Conservation (phyloP, 345 rosid species). For the Gossypium thurberi region DNA sequence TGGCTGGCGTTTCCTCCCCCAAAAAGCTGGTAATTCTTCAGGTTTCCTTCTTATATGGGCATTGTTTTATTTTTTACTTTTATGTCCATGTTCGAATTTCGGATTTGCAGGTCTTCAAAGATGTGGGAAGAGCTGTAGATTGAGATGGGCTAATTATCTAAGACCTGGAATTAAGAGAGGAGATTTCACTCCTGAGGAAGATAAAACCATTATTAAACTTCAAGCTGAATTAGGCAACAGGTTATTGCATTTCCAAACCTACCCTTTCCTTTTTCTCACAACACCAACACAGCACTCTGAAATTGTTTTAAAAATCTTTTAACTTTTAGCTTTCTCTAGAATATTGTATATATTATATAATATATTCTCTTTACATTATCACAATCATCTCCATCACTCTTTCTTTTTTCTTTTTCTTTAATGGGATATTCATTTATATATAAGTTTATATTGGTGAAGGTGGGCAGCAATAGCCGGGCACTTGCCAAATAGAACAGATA, state of each 20-base stretch:
- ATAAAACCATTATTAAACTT: conserved; percentile 33
- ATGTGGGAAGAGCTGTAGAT: conserved; percentile 48
- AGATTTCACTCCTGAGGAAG: conserved; percentile 36
- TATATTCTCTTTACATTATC: neutral
- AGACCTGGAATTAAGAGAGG: conserved; percentile 50
- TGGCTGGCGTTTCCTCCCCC: conserved; percentile 43
- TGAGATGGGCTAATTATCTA: conserved; percentile 48
- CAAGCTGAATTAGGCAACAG: conserved; percentile 47
- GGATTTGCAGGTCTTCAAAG: conserved; percentile 33
- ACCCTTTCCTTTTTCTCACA: too few relatives aligned
- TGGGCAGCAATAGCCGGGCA: conserved; percentile 54
- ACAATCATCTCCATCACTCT: neutral
- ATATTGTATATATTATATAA: too few relatives aligned
- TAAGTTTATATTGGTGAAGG: conserved; percentile 9
- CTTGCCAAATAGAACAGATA: conserved; percentile 44
- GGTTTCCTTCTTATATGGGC: too few relatives aligned
- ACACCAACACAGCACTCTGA: too few relatives aligned
- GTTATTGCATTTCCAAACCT: neutral
- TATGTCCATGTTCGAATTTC: too few relatives aligned
- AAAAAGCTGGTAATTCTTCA: conserved; percentile 34
- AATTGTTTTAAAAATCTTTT: neutral
- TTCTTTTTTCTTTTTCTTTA: neutral
- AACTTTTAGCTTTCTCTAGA: neutral
- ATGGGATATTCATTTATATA: too few relatives aligned
- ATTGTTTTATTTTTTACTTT: too few relatives aligned